Conservation (phyloP, 2,329 filamentous ascomycete species). For the Phyllosticta citribraziliensis region DNA sequence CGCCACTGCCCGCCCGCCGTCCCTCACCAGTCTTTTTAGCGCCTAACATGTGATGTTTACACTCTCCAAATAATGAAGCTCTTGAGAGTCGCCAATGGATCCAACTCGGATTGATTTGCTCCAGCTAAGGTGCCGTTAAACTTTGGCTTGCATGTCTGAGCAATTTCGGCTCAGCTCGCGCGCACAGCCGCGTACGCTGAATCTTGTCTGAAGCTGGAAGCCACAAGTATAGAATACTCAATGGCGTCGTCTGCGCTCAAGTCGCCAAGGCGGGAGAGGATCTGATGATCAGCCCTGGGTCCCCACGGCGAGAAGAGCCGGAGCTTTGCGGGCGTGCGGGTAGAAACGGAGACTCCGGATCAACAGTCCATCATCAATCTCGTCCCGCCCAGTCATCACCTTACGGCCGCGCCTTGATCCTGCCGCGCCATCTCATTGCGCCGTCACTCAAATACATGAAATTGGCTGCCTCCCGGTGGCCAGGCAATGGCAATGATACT, state of each 20-base stretch:
- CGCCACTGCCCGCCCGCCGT: not conserved
- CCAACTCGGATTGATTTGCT: not conserved
- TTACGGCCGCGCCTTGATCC: not conserved
- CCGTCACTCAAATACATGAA: not conserved
- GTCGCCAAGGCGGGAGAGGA: not conserved
- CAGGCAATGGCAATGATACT: not conserved
- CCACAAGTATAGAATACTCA: no score
- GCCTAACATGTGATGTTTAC: not conserved
- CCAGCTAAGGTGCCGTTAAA: not conserved
- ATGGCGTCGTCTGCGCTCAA: no score
- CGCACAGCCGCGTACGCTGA: not conserved
- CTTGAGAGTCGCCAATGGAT: not conserved
- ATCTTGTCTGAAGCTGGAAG: not conserved
- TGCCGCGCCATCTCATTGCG: not conserved
- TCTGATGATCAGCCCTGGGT: not conserved
- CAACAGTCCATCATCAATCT: not conserved
- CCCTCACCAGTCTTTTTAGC: not conserved
- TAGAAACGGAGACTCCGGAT: not conserved
- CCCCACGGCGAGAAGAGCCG: not conserved
- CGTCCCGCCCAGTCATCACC: not conserved
- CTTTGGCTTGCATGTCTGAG: not conserved
- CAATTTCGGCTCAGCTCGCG: not conserved
- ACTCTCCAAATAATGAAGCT: not conserved
- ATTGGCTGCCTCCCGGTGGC: not conserved
- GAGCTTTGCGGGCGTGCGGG: not conserved